Evolutionary conservation across 208 protist genomes (phyloP).

Genomic region (Entamoeba dispar): DNA sequence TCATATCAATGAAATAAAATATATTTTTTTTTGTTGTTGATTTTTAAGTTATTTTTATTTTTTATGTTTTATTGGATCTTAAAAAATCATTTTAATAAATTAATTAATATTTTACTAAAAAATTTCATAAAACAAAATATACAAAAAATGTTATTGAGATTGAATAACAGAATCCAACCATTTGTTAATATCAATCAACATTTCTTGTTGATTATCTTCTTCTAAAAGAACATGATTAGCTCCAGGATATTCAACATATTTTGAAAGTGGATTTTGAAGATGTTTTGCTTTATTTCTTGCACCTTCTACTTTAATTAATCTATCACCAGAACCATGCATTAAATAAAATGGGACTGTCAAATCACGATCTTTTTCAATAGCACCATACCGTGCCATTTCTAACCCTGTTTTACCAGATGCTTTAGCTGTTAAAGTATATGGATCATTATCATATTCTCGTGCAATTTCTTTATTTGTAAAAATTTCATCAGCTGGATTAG

Average conservation of each 20-base stretch:
- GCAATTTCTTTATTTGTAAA: neutral
- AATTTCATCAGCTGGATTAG: neutral
- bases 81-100: no score
- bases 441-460: neutral
- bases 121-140: no score
- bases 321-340: neutral
- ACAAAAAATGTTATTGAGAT: no score
- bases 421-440: neutral
- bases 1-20: no score
- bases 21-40: no score
- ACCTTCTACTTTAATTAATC: neutral
- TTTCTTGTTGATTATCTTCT: neutral
- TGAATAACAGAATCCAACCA: neutral
- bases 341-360: neutral
- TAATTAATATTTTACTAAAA: no score
- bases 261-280: neutral
- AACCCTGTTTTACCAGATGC: neutral
- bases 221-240: neutral
- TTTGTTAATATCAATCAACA: neutral
- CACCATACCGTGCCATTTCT: neutral
- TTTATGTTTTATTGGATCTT: no score
- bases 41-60: no score
- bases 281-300: neutral
- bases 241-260: neutral
- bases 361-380: neutral